These are phyloP conservation scores for Saxispiralis lemnorum DNA, from an alignment of 495 filamentous ascomycete species.

Conservation along the genomic window DNA sequence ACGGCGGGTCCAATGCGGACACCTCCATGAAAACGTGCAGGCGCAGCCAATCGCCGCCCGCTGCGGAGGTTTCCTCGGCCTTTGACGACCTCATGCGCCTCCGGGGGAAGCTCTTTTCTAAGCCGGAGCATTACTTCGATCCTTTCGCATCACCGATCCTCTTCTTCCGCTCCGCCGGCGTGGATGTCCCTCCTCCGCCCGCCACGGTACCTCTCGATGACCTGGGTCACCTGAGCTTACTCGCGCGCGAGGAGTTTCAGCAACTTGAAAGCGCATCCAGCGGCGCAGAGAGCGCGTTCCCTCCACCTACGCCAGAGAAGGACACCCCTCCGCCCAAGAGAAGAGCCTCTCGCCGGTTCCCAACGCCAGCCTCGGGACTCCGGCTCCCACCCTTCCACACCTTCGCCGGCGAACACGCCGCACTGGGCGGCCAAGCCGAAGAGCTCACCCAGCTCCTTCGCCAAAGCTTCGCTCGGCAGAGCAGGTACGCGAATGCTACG, in stretches of 20 bases:
- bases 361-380: constrained; percentile 4
- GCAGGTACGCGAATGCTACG: neutral
- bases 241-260: constrained; percentile 1
- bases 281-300: neutral
- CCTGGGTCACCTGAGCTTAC: constrained; percentile 2
- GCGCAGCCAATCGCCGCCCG: too few relatives aligned
- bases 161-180: constrained; percentile 36
- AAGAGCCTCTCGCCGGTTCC: constrained; percentile 5
- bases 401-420: neutral
- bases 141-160: constrained; percentile 42
- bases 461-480: constrained; percentile 6
- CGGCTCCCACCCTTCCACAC: constrained; percentile 5
- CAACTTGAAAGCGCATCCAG: neutral
- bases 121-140: constrained; percentile 36
- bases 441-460: constrained; percentile 5
- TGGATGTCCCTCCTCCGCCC: constrained; percentile 22
- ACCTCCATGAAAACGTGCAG: too few relatives aligned
- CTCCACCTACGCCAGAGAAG: neutral
- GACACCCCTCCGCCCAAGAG: neutral
- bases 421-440: constrained; percentile 1
- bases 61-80: too few relatives aligned
- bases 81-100: constrained; percentile 21
- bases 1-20: too few relatives aligned
- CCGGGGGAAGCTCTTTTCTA: constrained; percentile 30
- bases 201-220: constrained; percentile 1